Evolutionary conservation across 306 rosid genomes (phyloP).

Genomic region (Cucumis melo): DNA sequence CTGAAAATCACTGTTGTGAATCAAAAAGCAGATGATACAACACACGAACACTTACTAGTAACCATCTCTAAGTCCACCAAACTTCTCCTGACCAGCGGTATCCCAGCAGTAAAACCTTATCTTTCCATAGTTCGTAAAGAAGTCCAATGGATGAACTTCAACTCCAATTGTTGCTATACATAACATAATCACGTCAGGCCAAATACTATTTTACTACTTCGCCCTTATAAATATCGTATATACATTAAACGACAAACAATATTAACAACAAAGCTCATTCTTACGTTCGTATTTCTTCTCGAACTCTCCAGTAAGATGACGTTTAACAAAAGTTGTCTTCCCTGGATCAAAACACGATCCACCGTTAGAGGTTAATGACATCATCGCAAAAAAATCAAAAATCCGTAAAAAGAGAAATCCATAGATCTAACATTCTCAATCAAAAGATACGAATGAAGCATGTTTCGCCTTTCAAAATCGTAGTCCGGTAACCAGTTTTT

Average conservation of each 20-base stretch:
- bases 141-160: conserved; percentile 22
- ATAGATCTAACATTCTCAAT: conserved; percentile 1
- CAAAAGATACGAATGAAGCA: background rate
- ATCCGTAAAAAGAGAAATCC: background rate
- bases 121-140: conserved; percentile 17
- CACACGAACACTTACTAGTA: conserved; percentile 8
- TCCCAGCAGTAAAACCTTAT: conserved; percentile 20
- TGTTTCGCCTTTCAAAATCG: background rate
- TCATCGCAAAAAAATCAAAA: background rate
- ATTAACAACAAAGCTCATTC: background rate
- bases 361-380: background rate
- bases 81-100: conserved; percentile 23
- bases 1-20: background rate
- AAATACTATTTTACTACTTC: background rate
- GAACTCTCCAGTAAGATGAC: conserved; percentile 21
- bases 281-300: conserved; percentile 23
- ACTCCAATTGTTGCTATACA: conserved; percentile 20
- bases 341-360: conserved; percentile 1
- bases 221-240: background rate
- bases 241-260: background rate
- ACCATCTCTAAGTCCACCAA: conserved; percentile 22
- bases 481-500: background rate
- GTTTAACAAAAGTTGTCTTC: conserved; percentile 20
- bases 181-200: background rate
- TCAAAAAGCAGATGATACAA: background rate